Base-by-base conservation (phyloP, 768 basidiomycete species). In the Polyporus arcularius region DNA sequence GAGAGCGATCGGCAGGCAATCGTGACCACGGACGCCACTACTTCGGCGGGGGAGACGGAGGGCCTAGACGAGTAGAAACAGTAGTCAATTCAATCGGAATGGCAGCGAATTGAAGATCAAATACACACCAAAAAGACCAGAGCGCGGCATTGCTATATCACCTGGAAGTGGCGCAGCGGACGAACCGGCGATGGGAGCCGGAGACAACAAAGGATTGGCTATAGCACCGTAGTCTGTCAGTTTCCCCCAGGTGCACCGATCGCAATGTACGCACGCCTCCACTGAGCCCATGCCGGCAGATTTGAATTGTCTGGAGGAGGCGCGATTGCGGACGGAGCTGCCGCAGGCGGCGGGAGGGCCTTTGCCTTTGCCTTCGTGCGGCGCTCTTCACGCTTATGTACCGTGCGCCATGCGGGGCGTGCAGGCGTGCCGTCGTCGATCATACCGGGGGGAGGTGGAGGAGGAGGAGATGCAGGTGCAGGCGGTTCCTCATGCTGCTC, bases 281-380 rank as follows among this genome's bases (percentile, higher is more conserved):
- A 93, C 66, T 92, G 89, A 0, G 90, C 85, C 91, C 91, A 93
- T 1, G 91, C 83, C n/a, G 90, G 89, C 31, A 84, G 79, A 67
- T 83, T 81, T 0, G 83, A 77, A 0, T 68, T 71, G 0, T 80
- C 76, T 0, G 78, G 78, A 16, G 76, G 78, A 12, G 76, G 73
- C 1, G 77, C 70, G 4, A 73, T 72, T 0, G 76, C 69, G 9
- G 75, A 74, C 68, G 67, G 62, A 51, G 67, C 80, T 81, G 38
- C 75, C 74, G 32, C 73, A 38, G 66, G 63, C 8, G 63, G 63
- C 16, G 55, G 69, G 41, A 68, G 62, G 30, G 66, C 69, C 55
- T 68, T 70, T 32, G 66, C 69, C 57, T 73, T 73, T 11, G 74
- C 79, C 60, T 78, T 79, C 42, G 81, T 78, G 41, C 81, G 82